Evolutionary conservation across 495 filamentous ascomycete genomes (phyloP), one percentile per base, ranked within the genome.

Genomic region (Pyrenula massariospora): DNA sequence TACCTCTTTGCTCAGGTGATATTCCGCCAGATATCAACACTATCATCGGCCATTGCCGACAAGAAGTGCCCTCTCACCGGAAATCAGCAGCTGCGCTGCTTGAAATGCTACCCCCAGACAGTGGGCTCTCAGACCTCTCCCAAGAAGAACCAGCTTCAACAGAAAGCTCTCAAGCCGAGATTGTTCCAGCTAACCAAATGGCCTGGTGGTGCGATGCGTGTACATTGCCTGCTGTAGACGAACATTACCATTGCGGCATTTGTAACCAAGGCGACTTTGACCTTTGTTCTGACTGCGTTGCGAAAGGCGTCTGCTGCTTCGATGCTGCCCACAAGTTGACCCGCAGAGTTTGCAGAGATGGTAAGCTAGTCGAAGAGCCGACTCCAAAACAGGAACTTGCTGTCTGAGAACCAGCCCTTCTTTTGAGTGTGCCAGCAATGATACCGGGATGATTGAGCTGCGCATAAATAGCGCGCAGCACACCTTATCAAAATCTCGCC

Each of bases 261-360:
- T 99, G 94, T 68, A 88, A 96, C 59, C 76, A 85, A 54, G 93
- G 93, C 24, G 94, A 99, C 69, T 99, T 90, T 64, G 93, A 99
- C 63, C 81, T 99, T 52, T 99, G 93, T 73, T 78, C 80, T 55
- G 66, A 74, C 25, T 99, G 93, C 68, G 82, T 96, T 36, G 76
- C 82, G 50, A 42, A 42, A 15, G 31, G 31, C 31, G 31, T 42
- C 15, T 15, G 15, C 31, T 42, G 31, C 31, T 8, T 5, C 5
- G 31, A 42, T 15, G 31, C 31, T 15, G 31, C 31, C 5, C 31
- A 42, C 31, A 42, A 42, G 15, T 42, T 42, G 31, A 42, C 31
- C 31, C 31, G 31, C 31, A 42, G 31, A 15, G 31, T 42, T 15
- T 42, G 31, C 8, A 5, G 31, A 42, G 31, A 42, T 8, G 31